Percentiles rank a stretch among this genome's conserved stretches.
phyloP scores from a whole-genome alignment of 768 basidiomycete genomes.

The Tephrocybe sp. region DNA sequence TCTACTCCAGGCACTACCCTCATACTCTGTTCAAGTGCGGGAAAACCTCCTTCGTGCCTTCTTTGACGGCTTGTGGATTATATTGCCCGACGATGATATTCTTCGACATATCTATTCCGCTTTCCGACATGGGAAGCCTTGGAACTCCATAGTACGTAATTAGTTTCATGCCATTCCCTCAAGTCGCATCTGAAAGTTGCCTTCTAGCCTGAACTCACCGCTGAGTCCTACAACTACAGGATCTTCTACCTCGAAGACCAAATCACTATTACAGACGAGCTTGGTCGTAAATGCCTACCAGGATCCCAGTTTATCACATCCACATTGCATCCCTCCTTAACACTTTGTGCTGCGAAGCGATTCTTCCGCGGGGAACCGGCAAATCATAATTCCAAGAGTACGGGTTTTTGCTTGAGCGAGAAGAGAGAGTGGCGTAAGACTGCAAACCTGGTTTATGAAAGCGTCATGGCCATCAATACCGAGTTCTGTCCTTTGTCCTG shows the following conservation, averaged over 20 bases:
- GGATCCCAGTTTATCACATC: neutral
- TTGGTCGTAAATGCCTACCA: neutral
- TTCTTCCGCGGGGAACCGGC: neutral
- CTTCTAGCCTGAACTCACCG: neutral
- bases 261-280: neutral
- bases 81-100: neutral
- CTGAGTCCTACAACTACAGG: neutral
- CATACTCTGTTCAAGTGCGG: neutral
- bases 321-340: neutral
- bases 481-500: neutral
- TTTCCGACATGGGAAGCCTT: no score
- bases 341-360: neutral
- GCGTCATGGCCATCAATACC: neutral
- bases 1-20: neutral
- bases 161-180: neutral
- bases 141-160: neutral
- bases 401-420: neutral
- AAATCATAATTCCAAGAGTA: no score
- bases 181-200: neutral
- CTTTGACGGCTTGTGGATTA: neutral
- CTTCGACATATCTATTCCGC: no score
- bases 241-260: neutral
- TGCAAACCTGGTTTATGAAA: neutral
- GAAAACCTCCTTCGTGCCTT: neutral
- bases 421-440: neutral